Base-by-base conservation (phyloP, 2,329 filamentous ascomycete species). In the Sclerotinia borealis region DNA sequence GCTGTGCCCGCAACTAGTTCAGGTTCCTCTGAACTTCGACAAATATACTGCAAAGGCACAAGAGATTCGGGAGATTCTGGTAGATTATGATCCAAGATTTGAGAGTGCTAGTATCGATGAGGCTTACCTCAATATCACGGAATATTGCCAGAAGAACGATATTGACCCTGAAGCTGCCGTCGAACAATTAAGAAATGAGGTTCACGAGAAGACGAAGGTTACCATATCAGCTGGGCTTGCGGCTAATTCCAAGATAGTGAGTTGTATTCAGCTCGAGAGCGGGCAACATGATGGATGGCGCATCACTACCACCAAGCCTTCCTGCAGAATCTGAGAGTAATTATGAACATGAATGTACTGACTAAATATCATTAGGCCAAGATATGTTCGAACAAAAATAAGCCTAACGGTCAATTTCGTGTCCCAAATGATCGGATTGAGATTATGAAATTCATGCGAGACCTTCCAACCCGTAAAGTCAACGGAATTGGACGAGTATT, bases 61-160 rank as follows among this genome's bases (percentile, higher is more conserved):
- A 64, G 93, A 98, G 74, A 87, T 98, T 7, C 85, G 93, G 13
- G 84, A 88, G 48, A 85, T 99, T 1, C 79, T 99, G 19, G 88
- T 85, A 13, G 82, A 88, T n/a, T 99, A 98, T 72, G 95, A 99
- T 72, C 85, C 91, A 0, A 83, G 90, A 1, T 99, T 96, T 69
- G 92, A 98, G 75, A 96, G 90, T 70, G 92, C 93, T 0, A 96
- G 92, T 73, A 93, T 96, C 68, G 95, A 99, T 70, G 95, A 99
- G 75, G 95, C 95, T 0, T 99, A 97, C 73, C 80, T 99, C 34
- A 98, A 99, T 71, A 90, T 99, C 64, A 98, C 95, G 0, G 80
- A 87, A 58, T 98, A 96, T 73, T 96, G 93, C 72, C 70, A 78
- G 13, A 83, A 86, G 39, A 87, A 93, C 66, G 72, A 83, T 13